These are phyloP conservation scores for Podospora didyma DNA, from an alignment of 495 filamentous ascomycete species.

Conservation along the genomic window DNA sequence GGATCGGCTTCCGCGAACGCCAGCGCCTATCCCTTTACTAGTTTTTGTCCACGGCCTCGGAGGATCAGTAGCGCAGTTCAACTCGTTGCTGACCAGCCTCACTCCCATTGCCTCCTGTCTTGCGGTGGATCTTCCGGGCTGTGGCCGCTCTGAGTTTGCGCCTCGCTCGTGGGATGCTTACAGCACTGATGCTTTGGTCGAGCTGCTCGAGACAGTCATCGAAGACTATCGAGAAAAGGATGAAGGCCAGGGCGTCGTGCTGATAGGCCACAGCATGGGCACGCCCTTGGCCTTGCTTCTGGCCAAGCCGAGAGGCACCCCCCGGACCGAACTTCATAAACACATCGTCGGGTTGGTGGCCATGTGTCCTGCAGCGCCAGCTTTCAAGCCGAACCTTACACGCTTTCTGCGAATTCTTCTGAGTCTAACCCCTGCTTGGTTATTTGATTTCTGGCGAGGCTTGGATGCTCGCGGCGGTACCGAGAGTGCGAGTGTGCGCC, in stretches of 20 bases:
- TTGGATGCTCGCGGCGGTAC: constrained; percentile 79
- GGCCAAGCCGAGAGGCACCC: constrained; percentile 55
- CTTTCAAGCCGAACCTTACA: too few relatives aligned
- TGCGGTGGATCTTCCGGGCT: constrained; percentile 86
- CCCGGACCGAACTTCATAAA: constrained; percentile 43
- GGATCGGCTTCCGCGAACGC: constrained; percentile 66
- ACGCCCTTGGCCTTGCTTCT: constrained; percentile 73
- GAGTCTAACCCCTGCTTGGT: constrained; percentile 65
- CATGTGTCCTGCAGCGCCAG: constrained; percentile 69
- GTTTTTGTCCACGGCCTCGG: constrained; percentile 92
- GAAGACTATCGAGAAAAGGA: constrained; percentile 61
- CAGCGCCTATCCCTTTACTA: constrained; percentile 72
- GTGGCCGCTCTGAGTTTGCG: constrained; percentile 70
- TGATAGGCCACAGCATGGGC: constrained; percentile 88
- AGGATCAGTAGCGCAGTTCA: constrained; percentile 84
- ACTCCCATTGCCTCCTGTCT: constrained; percentile 84
- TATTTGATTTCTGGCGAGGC: constrained; percentile 70
- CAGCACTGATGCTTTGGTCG: constrained; percentile 66
- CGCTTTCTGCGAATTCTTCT: too few relatives aligned
- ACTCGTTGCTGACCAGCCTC: constrained; percentile 74
- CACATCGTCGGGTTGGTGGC: constrained; percentile 73
- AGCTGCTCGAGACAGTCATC: constrained; percentile 70
- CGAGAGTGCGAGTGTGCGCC: constrained; percentile 69
- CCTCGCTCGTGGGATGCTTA: constrained; percentile 76
- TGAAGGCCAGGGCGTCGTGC: constrained; percentile 67